A percentile compares a stretch with the other conserved stretches of the same genome.
phyloP scores from a whole-genome alignment of 768 basidiomycete species.

The Rhodotorula kratochvilovae region DNA sequence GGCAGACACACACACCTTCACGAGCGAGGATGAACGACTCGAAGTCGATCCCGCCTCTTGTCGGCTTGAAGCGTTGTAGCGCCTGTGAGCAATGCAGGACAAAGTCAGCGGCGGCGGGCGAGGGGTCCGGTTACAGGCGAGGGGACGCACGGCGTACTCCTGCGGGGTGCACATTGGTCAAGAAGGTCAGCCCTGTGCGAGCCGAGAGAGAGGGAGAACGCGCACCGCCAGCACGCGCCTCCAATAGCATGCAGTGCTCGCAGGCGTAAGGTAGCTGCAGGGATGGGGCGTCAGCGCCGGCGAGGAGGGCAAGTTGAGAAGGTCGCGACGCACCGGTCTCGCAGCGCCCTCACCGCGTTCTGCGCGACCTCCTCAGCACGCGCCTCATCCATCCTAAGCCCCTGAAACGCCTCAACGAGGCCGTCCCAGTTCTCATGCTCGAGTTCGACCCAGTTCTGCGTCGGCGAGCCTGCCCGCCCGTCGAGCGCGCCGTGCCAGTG shows the following conservation, averaged over 20 bases:
- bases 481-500: slow-evolving; percentile 2
- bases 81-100: neutral
- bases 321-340: neutral
- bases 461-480: neutral
- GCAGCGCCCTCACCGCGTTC: neutral
- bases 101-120: neutral
- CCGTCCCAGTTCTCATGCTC: neutral
- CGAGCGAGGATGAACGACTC: slow-evolving; percentile 3
- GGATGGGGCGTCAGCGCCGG: neutral
- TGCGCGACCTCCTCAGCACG: neutral
- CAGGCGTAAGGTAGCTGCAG: slow-evolving; percentile 8
- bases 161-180: neutral
- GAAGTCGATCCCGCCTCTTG: neutral
- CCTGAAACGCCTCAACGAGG: neutral
- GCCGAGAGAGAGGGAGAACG: too few species aligned
- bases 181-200: neutral
- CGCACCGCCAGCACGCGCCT: neutral
- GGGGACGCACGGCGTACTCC: neutral
- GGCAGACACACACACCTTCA: neutral
- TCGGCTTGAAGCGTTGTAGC: neutral
- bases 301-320: neutral
- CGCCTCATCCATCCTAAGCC: neutral
- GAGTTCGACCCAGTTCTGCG: slow-evolving; percentile 9
- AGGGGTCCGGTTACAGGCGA: too few species aligned
- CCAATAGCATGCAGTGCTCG: slow-evolving; percentile 10